Evolutionary conservation across 2,329 filamentous ascomycete genomes (phyloP).

Genomic region (Diaporthe eres): DNA sequence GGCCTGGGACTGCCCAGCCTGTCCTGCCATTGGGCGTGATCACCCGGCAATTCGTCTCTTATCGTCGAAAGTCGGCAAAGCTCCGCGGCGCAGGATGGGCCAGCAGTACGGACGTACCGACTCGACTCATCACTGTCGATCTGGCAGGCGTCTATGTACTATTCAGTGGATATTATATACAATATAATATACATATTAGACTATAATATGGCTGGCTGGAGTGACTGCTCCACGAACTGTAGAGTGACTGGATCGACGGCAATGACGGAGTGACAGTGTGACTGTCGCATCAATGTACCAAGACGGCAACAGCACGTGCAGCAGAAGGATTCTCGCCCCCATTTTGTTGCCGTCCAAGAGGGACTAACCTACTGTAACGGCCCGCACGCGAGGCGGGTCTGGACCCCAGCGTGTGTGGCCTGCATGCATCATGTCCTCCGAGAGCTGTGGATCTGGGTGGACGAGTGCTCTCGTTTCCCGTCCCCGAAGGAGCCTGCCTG

Average conservation of each 20-base stretch:
- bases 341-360: not conserved
- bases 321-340: constrained; percentile 24
- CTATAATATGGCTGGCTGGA: not conserved
- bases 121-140: not conserved
- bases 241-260: not conserved
- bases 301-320: constrained; percentile 25
- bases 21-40: constrained; percentile 9
- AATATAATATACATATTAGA: not conserved
- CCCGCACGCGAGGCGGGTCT: constrained; percentile 24
- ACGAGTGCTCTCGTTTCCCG: constrained; percentile 1
- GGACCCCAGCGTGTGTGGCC: constrained; percentile 14
- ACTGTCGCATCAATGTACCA: constrained; percentile 23
- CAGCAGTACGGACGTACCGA: not conserved
- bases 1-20: constrained; percentile 20
- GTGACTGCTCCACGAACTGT: not conserved
- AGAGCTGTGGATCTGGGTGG: constrained; percentile 8
- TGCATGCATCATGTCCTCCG: constrained; percentile 11
- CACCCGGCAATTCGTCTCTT: constrained; percentile 15
- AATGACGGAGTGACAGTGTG: not conserved
- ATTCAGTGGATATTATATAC: not conserved
- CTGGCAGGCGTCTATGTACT: not conserved
- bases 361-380: constrained; percentile 21
- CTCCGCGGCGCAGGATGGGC: constrained; percentile 4
- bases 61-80: constrained; percentile 8
- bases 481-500: constrained; percentile 9